Percentiles rank a stretch among this genome's conserved stretches.
Evolutionary conservation across 176 grass and related monocot genomes (phyloP).

Genomic region (Paspalum vaginatum): DNA sequence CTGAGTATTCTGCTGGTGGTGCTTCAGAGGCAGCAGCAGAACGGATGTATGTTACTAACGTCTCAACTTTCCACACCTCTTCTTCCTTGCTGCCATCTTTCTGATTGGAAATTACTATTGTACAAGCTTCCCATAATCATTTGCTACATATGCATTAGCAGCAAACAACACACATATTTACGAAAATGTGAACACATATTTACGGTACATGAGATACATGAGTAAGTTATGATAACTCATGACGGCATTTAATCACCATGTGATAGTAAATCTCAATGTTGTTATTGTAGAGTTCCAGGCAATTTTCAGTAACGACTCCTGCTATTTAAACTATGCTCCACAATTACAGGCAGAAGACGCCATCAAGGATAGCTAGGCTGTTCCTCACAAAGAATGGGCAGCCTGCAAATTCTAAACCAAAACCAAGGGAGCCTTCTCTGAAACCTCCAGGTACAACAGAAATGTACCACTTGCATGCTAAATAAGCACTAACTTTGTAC

Average conservation of each 20-base stretch:
- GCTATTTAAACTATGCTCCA: constrained; percentile 23
- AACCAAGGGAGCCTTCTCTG: constrained; percentile 63
- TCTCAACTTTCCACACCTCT: constrained; percentile 1
- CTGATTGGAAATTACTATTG: no score
- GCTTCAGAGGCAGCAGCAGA: constrained; percentile 58
- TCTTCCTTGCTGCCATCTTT: neutral
- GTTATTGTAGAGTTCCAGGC: no score
- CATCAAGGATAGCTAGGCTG: constrained; percentile 57
- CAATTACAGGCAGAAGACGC: constrained; percentile 63
- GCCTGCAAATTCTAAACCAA: constrained; percentile 42
- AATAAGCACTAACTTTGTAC: neutral
- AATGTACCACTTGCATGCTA: neutral
- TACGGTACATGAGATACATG: no score
- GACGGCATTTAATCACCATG: no score
- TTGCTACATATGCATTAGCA: neutral
- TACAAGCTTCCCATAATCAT: neutral
- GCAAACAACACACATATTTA: neutral
- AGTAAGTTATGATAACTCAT: no score
- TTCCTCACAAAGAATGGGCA: constrained; percentile 67
- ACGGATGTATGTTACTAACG: constrained; percentile 33
- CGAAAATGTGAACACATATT: no score
- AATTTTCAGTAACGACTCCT: neutral
- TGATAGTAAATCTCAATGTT: no score
- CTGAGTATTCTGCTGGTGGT: constrained; percentile 60
- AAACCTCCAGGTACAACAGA: constrained; percentile 60